A percentile compares a stretch with the other conserved stretches of the same genome.
Conservation (phyloP, 495 filamentous ascomycete genomes). For the Aspergillus sparsus region DNA sequence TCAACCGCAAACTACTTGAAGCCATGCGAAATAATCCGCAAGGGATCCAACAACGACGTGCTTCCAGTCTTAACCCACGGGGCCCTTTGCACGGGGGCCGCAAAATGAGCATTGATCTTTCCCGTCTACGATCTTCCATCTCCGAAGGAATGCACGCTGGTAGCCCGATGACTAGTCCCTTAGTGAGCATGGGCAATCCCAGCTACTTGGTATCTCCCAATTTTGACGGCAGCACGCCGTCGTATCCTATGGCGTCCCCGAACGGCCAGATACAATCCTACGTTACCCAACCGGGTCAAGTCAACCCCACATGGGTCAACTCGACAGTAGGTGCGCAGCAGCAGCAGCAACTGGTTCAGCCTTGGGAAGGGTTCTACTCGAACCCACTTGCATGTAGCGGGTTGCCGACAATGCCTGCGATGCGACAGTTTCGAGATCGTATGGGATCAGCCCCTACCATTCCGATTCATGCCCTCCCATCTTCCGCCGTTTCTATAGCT, state of each 20-base stretch:
- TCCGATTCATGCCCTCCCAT: constrained; percentile 31
- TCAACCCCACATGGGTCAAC: constrained; percentile 21
- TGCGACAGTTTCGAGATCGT: constrained; percentile 43
- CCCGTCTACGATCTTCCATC: constrained; percentile 35
- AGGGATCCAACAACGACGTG: constrained; percentile 26
- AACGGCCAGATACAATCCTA: constrained; percentile 35
- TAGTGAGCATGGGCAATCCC: constrained; percentile 24
- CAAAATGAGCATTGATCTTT: constrained; percentile 48
- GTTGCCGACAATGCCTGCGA: constrained; percentile 26
- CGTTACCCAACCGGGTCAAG: constrained; percentile 23
- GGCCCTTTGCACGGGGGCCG: constrained; percentile 35
- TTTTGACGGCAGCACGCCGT: constrained; percentile 29
- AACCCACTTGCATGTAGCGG: constrained; percentile 24
- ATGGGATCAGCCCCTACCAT: constrained; percentile 43
- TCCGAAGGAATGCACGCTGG: constrained; percentile 30
- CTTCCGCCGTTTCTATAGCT: constrained; percentile 11
- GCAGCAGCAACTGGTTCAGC: constrained; percentile 18
- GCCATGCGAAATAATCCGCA: constrained; percentile 32
- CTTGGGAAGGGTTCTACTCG: constrained; percentile 29
- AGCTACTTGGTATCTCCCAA: constrained; percentile 37
- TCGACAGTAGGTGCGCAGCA: constrained; percentile 12
- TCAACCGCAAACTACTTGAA: constrained; percentile 43
- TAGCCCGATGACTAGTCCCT: constrained; percentile 32
- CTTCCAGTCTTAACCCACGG: constrained; percentile 31
- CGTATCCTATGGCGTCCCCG: constrained; percentile 25